These are phyloP conservation scores for Elsinoe ampelina DNA, from an alignment of 2,329 filamentous ascomycete genomes.

Conservation along the genomic window DNA sequence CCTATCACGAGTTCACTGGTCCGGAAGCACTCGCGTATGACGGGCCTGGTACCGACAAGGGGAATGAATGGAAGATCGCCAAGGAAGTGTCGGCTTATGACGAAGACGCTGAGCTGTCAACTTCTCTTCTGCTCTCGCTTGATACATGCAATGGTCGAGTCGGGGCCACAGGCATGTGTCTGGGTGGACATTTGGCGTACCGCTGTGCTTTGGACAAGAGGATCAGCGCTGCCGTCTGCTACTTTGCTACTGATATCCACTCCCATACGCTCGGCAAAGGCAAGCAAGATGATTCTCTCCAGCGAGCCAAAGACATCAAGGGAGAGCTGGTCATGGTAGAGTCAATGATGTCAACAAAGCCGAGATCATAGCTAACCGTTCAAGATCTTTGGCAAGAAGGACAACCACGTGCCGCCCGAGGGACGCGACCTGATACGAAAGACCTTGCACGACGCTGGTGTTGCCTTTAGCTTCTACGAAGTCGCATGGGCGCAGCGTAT, in stretches of 20 bases:
- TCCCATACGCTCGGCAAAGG: constrained; percentile 62
- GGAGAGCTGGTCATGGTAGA: constrained; percentile 66
- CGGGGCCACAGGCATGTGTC: constrained; percentile 80
- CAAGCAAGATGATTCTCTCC: constrained; percentile 54
- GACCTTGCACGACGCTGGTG: constrained; percentile 67
- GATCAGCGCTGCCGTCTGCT: constrained; percentile 69
- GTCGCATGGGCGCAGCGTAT: constrained; percentile 79
- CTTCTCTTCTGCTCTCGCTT: constrained; percentile 33
- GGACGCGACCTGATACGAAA: constrained; percentile 76
- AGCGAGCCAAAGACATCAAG: constrained; percentile 56
- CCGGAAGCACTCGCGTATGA: constrained; percentile 80
- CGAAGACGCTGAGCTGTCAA: constrained; percentile 39
- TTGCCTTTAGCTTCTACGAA: constrained; percentile 75
- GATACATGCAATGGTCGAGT: constrained; percentile 61
- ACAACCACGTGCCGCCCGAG: constrained; percentile 77
- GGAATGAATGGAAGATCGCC: constrained; percentile 80
- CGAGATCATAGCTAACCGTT: not conserved
- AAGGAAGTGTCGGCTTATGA: constrained; percentile 80
- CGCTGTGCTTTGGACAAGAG: constrained; percentile 64
- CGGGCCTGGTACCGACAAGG: constrained; percentile 73
- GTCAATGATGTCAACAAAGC: constrained; percentile 2
- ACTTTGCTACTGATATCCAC: constrained; percentile 91
- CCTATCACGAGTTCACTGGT: constrained; percentile 86
- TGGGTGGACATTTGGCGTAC: constrained; percentile 80
- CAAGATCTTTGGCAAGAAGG: constrained; percentile 77